A percentile compares a stretch with the other conserved stretches of the same genome.
These are phyloP conservation scores for Moesziomyces sp. DNA, from an alignment of 1,284 basidiomycete species.

Conservation along the genomic window DNA sequence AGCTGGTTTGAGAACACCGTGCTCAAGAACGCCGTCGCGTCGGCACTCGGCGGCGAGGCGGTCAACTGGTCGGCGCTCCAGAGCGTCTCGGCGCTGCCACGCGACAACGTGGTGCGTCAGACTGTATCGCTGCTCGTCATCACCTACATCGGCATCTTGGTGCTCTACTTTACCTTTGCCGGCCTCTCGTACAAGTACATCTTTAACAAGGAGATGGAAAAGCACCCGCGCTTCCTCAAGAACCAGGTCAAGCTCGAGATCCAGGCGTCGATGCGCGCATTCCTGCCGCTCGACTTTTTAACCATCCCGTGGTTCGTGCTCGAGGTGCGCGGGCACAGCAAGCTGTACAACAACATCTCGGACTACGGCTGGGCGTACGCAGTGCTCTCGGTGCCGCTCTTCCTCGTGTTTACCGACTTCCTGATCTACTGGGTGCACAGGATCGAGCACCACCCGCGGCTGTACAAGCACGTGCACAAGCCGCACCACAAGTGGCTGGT, in stretches of 20 bases:
- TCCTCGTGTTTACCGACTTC: slow-evolving; percentile 90
- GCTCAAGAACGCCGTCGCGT: slow-evolving; percentile 34
- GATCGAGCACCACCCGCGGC: slow-evolving; percentile 82
- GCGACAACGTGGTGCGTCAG: slow-evolving; percentile 72
- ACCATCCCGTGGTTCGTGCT: slow-evolving; percentile 94
- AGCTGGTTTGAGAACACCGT: slow-evolving; percentile 35
- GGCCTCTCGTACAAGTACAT: slow-evolving; percentile 80
- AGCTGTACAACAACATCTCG: slow-evolving; percentile 80
- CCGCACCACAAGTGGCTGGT: slow-evolving; percentile 99
- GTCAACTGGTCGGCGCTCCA: slow-evolving; percentile 43
- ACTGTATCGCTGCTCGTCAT: slow-evolving; percentile 78
- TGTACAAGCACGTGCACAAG: slow-evolving; percentile 93
- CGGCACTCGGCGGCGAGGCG: slow-evolving; percentile 17
- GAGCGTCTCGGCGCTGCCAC: slow-evolving; percentile 47
- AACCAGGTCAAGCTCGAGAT: slow-evolving; percentile 86
- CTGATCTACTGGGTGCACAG: slow-evolving; percentile 94
- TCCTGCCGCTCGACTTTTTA: slow-evolving; percentile 75
- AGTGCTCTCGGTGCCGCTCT: slow-evolving; percentile 69
- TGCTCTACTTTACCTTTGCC: slow-evolving; percentile 82
- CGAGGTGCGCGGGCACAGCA: slow-evolving; percentile 87
- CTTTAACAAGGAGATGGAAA: slow-evolving; percentile 96
- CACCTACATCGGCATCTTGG: slow-evolving; percentile 78
- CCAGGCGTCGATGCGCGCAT: slow-evolving; percentile 77
- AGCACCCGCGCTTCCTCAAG: slow-evolving; percentile 90
- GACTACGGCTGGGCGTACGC: slow-evolving; percentile 68